Base-by-base conservation (phyloP, 768 basidiomycete genomes). In the Pleurotus pulmonarius region DNA sequence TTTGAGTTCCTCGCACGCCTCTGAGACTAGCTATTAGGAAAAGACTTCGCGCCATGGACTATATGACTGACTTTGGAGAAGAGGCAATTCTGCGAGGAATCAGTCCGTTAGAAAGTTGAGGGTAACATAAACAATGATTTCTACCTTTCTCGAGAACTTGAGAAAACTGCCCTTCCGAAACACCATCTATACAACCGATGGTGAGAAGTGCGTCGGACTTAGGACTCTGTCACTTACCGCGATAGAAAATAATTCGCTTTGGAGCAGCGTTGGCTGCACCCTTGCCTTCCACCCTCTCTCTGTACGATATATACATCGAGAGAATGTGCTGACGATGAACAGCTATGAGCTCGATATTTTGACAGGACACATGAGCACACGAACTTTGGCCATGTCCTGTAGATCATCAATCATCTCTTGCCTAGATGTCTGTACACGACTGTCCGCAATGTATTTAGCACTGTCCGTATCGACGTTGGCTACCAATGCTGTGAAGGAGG, bases 401-500 rank as follows among this genome's bases (percentile, higher is more conserved):
- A 93, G 64, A 41, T 88, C 87, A 20, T 83, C 82, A 26, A 93
- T 92, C 64, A 92, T 89, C 63, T 93, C 92, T 60, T 81, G 80
- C 0, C 87, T 76, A 11, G 87, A 85, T 0, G 73, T 76, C 66
- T 92, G 90, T 2, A 87, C 87, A 15, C 80, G 77, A 47, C 79
- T 83, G 38, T 79, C 85, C 37, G 77, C 76, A 29, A 78, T 72
- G 60, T 92, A 94, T 67, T 92, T 92, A 3, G 88, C 87, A 0
- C 80, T 82, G 56, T 86, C 82, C 0, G 82, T 82, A 65, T 94
- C 92, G 25, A 94, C 83, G 59, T 86, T 93, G 26, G 81, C 90
- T 15, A 93, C 91, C 5, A 94, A 73, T 5, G 90, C 78, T 0
- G 91, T 88, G 66, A 89, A 92, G 0, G 91, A 93, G 1, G 92